These are phyloP conservation scores for Marvania coccoides DNA, from an alignment of 139 green algal species.

Conservation along the genomic window DNA sequence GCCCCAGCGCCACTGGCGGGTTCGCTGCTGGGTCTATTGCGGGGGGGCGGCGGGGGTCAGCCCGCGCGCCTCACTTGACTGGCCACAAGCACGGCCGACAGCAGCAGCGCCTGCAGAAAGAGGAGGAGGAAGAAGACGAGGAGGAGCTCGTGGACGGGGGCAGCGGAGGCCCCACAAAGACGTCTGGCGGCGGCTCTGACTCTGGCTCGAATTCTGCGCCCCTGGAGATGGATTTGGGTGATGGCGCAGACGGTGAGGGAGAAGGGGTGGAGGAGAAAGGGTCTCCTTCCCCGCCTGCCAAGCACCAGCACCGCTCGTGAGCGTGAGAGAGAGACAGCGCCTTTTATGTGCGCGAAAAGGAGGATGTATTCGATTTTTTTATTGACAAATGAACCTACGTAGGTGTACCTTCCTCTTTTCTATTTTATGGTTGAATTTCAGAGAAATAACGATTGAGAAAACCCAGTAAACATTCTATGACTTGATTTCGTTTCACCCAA, in stretches of 20 bases:
- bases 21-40: neutral
- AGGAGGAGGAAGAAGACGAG: neutral
- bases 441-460: too few species aligned
- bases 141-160: conserved; percentile 5
- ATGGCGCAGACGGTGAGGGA: too few species aligned
- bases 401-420: too few species aligned
- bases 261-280: too few species aligned
- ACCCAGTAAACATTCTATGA: too few species aligned
- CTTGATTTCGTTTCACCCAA: too few species aligned
- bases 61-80: neutral
- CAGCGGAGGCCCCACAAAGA: conserved; percentile 13
- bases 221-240: neutral
- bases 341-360: too few species aligned
- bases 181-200: conserved; percentile 21
- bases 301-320: neutral
- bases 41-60: neutral
- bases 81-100: conserved; percentile 16
- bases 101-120: neutral
- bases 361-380: too few species aligned
- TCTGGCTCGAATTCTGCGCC: conserved; percentile 32
- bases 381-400: too few species aligned
- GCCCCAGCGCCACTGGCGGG: neutral
- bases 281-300: neutral
- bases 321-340: too few species aligned
- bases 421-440: too few species aligned